Conservation (phyloP, 1,139 yeast genomes). For the Pneumocystis murina region DNA sequence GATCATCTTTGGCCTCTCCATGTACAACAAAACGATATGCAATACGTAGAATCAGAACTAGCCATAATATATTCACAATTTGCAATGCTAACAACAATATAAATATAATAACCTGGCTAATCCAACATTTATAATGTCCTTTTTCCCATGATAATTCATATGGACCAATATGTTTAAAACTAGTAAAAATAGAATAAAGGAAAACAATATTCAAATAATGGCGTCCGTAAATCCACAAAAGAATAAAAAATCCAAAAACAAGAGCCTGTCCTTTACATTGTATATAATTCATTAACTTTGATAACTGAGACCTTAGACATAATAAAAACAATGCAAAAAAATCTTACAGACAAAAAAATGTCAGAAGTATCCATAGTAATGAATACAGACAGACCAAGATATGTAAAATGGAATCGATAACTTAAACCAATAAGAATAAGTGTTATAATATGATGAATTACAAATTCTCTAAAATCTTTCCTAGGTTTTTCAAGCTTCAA, state of each 20-base stretch:
- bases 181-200: conserved; percentile 77
- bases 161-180: conserved; percentile 43
- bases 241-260: conserved; percentile 51
- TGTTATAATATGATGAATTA: conserved; percentile 85
- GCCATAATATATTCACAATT: conserved; percentile 76
- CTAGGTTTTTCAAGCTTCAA: conserved; percentile 88
- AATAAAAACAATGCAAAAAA: neutral
- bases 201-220: conserved; percentile 70
- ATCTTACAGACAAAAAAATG: conserved; percentile 49
- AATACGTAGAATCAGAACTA: conserved; percentile 64
- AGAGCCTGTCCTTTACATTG: conserved; percentile 51
- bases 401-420: conserved; percentile 90
- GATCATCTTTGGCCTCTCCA: conserved; percentile 58
- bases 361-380: conserved; percentile 94
- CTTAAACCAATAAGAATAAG: conserved; percentile 75
- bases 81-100: conserved; percentile 64
- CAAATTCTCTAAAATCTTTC: conserved; percentile 79
- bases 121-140: conserved; percentile 91
- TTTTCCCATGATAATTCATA: conserved; percentile 61
- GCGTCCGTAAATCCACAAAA: conserved; percentile 73
- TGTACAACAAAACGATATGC: conserved; percentile 46
- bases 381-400: conserved; percentile 85
- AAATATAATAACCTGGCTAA: conserved; percentile 82
- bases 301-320: conserved; percentile 21
- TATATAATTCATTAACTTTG: conserved; percentile 73